These are phyloP conservation scores for Akanthomyces dipterigenus DNA, from an alignment of 2,329 filamentous ascomycete species.

Conservation along the genomic window DNA sequence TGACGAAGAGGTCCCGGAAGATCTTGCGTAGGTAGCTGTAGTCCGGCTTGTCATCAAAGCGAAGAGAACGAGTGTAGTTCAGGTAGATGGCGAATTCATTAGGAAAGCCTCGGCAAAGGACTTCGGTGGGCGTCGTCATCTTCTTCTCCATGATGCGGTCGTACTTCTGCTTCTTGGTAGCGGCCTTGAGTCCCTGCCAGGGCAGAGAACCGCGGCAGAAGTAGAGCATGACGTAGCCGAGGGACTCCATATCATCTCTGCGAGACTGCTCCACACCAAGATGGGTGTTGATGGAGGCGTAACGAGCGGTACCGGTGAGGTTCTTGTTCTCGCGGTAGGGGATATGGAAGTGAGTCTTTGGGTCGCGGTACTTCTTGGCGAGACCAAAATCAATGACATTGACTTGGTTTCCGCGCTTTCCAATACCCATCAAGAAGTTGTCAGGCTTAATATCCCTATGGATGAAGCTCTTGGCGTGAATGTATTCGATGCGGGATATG, in stretches of 20 bases:
- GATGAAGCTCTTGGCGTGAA: conserved; percentile 98
- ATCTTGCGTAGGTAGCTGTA: conserved; percentile 99
- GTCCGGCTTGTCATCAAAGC: conserved; percentile 99
- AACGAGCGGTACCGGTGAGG: conserved; percentile 95
- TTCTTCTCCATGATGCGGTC: conserved; percentile 99
- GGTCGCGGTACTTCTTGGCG: conserved; percentile 99
- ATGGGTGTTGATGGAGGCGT: conserved; percentile 98
- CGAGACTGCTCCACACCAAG: conserved; percentile 97
- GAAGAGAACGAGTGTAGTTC: conserved; percentile 97
- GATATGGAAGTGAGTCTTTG: conserved; percentile 99
- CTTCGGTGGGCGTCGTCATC: conserved; percentile 99
- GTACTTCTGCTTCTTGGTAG: conserved; percentile 99
- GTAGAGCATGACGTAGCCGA: conserved; percentile 99
- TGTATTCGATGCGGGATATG: conserved; percentile 99
- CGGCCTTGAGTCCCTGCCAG: conserved; percentile 97
- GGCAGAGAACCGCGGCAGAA: conserved; percentile 98
- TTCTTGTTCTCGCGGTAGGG: conserved; percentile 99
- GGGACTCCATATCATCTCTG: conserved; percentile 98
- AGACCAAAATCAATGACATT: conserved; percentile 99
- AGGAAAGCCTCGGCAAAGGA: conserved; percentile 96
- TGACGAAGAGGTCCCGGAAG: conserved; percentile 98
- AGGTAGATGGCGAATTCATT: conserved; percentile 99
- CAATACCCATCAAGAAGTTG: conserved; percentile 99
- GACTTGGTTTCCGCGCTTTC: conserved; percentile 98
- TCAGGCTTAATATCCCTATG: conserved; percentile 99